A percentile compares a stretch with the other conserved stretches of the same genome.
phyloP scores from a whole-genome alignment of 495 filamentous ascomycete species.

The Chaetomium tenue region DNA sequence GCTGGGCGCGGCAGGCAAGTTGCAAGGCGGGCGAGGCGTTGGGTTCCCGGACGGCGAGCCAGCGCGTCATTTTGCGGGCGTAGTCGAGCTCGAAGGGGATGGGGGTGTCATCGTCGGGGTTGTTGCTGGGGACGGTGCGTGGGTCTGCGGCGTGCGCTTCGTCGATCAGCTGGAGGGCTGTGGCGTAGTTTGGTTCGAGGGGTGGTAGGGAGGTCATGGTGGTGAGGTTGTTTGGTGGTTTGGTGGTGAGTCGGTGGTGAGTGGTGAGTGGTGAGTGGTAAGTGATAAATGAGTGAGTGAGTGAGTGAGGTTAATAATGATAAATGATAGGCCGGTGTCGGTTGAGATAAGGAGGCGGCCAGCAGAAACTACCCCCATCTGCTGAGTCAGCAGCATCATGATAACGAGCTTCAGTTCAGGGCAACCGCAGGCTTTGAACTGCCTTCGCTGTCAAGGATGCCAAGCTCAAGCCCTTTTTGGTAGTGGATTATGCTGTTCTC shows the following conservation, averaged over 20 bases:
- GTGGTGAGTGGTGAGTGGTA: neutral
- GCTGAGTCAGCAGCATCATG: too few relatives aligned
- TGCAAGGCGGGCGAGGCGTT: constrained; percentile 61
- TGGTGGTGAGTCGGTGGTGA: neutral
- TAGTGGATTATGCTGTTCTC: too few relatives aligned
- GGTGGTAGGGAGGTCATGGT: constrained; percentile 29
- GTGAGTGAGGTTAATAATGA: neutral
- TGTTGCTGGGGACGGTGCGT: constrained; percentile 24
- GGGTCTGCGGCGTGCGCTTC: constrained; percentile 71
- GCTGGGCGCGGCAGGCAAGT: constrained; percentile 76
- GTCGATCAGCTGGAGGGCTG: constrained; percentile 65
- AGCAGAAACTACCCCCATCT: too few relatives aligned
- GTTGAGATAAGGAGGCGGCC: too few relatives aligned
- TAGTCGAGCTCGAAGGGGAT: constrained; percentile 77
- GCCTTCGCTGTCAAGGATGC: too few relatives aligned
- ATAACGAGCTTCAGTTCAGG: too few relatives aligned
- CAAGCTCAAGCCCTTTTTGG: too few relatives aligned
- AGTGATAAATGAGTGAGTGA: constrained; percentile 3
- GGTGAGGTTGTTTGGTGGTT: too few relatives aligned
- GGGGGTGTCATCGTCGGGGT: constrained; percentile 33
- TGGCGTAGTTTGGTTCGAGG: constrained; percentile 32
- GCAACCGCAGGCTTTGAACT: too few relatives aligned
- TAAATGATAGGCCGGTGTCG: too few relatives aligned
- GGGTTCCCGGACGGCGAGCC: constrained; percentile 57
- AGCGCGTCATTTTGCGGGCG: constrained; percentile 70